These are phyloP conservation scores for Alternaria alternata DNA, from an alignment of 2,329 filamentous ascomycete genomes.

Conservation along the genomic window DNA sequence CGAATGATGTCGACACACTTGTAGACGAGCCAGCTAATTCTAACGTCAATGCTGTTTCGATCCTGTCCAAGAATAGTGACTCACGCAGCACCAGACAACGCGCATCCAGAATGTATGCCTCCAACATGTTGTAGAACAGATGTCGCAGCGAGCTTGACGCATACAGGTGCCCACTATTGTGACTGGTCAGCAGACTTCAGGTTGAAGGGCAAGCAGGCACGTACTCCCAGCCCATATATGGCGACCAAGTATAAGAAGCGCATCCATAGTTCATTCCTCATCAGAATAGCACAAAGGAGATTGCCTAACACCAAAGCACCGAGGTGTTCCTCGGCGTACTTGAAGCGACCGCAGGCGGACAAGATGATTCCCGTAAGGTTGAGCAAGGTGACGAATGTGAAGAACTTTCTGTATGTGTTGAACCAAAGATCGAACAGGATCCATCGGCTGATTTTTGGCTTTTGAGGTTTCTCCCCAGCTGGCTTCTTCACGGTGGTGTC, in stretches of 20 bases:
- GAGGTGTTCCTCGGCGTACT: constrained; percentile 44
- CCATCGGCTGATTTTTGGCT: constrained; percentile 40
- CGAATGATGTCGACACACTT: constrained; percentile 47
- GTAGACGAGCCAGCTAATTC: constrained; percentile 43
- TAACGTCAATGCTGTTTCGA: constrained; percentile 15
- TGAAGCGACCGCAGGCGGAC: constrained; percentile 37
- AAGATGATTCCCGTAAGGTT: constrained; percentile 44
- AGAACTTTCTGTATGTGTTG: constrained; percentile 49
- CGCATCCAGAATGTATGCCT: constrained; percentile 48
- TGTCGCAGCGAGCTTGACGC: constrained; percentile 41
- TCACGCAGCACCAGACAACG: constrained; percentile 46
- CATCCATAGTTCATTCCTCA: constrained; percentile 46
- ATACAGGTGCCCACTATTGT: constrained; percentile 43
- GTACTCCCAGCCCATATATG: constrained; percentile 41
- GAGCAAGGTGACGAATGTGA: constrained; percentile 41
- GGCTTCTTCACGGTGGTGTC: constrained; percentile 29
- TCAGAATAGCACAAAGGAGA: constrained; percentile 40
- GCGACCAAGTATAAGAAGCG: constrained; percentile 43
- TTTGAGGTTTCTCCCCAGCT: constrained; percentile 14
- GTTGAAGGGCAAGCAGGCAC: constrained; percentile 18
- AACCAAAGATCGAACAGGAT: constrained; percentile 45
- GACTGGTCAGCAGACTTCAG: constrained; percentile 6
- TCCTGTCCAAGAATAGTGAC: background rate
- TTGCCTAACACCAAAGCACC: constrained; percentile 47
- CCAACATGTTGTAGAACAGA: constrained; percentile 46